Conservation (phyloP, 2,329 filamentous ascomycete genomes). For the Botrytis paeoniae region DNA sequence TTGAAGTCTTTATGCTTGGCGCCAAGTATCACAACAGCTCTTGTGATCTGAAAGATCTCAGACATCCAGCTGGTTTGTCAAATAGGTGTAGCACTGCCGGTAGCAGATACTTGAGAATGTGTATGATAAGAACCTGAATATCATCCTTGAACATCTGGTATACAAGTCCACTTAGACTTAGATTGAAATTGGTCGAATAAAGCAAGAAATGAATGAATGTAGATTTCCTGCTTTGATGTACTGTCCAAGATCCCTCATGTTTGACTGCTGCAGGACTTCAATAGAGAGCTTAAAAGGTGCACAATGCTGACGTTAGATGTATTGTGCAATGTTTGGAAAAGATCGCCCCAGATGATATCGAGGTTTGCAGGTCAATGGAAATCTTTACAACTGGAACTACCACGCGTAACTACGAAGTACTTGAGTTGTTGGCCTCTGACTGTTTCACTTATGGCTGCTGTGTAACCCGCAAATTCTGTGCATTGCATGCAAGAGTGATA, state of each 20-base stretch:
- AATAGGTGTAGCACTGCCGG: background rate
- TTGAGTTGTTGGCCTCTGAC: background rate
- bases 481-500: background rate
- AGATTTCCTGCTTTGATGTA: background rate
- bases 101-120: background rate
- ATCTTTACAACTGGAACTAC: background rate
- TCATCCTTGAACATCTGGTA: background rate
- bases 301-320: background rate
- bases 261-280: background rate
- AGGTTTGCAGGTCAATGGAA: background rate
- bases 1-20: constrained; percentile 6
- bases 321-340: background rate
- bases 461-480: background rate
- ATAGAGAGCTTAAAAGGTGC: background rate
- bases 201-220: background rate
- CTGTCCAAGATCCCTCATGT: background rate
- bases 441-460: background rate
- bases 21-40: constrained; percentile 2
- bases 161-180: background rate
- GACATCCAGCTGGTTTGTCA: background rate
- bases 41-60: background rate
- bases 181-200: background rate
- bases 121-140: background rate
- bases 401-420: background rate
- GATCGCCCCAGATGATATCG: background rate